These are phyloP conservation scores for Heliocybe sulcata DNA, from an alignment of 1,284 basidiomycete genomes.

Conservation along the genomic window DNA sequence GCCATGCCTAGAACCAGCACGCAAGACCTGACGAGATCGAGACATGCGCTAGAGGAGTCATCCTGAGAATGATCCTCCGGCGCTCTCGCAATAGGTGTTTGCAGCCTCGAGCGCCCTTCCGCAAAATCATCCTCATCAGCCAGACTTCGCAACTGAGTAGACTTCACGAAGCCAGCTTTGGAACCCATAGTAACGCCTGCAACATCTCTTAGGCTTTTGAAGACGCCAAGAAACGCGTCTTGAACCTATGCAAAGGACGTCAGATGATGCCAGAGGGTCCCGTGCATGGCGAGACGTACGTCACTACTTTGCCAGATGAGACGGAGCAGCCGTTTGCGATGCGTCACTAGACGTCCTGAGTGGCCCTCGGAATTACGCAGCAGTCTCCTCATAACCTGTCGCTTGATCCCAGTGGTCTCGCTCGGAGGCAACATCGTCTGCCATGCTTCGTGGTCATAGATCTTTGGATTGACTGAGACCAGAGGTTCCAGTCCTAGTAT, in stretches of 20 bases:
- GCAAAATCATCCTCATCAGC: not conserved
- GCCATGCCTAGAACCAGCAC: conserved; percentile 47
- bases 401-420: conserved; percentile 58
- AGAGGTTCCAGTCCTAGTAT: conserved; percentile 62
- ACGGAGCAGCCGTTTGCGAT: conserved; percentile 29
- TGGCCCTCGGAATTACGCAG: not conserved
- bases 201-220: conserved; percentile 28
- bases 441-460: conserved; percentile 30
- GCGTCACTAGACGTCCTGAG: not conserved
- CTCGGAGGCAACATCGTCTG: conserved; percentile 58
- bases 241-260: conserved; percentile 38
- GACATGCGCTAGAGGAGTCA: conserved; percentile 12
- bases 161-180: conserved; percentile 3
- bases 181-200: conserved; percentile 23
- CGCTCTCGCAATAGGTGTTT: not conserved
- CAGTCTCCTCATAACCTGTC: conserved; percentile 31
- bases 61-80: not conserved
- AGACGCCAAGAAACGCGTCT: conserved; percentile 36
- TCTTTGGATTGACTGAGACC: conserved; percentile 23
- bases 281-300: conserved; percentile 32
- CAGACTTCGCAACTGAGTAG: not conserved
- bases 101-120: not conserved
- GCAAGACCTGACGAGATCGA: conserved; percentile 36
- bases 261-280: not conserved
- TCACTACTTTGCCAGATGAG: conserved; percentile 57